Evolutionary conservation across 306 rosid genomes (phyloP).

Genomic region (Delonix regia): DNA sequence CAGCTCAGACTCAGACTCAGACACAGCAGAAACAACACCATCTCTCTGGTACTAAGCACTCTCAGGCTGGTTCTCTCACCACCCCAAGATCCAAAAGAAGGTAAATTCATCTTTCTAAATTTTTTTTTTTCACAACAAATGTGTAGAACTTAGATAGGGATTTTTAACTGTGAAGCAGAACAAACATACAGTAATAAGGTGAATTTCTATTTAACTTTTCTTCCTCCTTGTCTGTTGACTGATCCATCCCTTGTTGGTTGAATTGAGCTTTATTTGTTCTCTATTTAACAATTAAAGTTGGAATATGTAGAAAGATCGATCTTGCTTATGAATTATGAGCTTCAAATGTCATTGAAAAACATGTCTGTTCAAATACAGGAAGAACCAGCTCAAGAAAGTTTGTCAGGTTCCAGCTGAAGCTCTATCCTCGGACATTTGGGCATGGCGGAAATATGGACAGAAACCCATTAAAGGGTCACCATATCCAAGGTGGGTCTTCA

Average conservation of each 20-base stretch:
- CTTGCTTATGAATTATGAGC: conserved; percentile 22
- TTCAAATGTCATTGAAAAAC: conserved; percentile 12
- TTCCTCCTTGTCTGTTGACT: no score
- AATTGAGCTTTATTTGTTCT: no score
- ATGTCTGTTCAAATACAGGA: conserved; percentile 48
- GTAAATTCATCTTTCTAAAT: conserved; percentile 38
- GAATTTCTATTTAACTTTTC: no score
- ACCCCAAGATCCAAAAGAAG: conserved; percentile 79
- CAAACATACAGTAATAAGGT: no score
- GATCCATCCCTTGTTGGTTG: no score
- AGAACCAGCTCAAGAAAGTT: conserved; percentile 84
- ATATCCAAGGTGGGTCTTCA: conserved; percentile 73
- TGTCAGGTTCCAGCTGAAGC: conserved; percentile 84
- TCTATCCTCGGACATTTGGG: conserved; percentile 88
- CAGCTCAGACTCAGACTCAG: conserved; percentile 29
- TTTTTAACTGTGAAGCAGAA: no score
- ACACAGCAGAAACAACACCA: conserved; percentile 46
- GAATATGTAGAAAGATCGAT: neutral
- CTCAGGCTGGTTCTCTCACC: conserved; percentile 40
- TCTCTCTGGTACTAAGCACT: conserved; percentile 43
- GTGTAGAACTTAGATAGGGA: no score
- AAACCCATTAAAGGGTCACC: conserved; percentile 98
- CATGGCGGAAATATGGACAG: conserved; percentile 96
- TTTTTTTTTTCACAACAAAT: neutral
- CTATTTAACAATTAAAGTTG: no score